These are phyloP conservation scores for Chamaecyparis obtusa DNA, from an alignment of 75 land plant species.

Conservation along the genomic window DNA sequence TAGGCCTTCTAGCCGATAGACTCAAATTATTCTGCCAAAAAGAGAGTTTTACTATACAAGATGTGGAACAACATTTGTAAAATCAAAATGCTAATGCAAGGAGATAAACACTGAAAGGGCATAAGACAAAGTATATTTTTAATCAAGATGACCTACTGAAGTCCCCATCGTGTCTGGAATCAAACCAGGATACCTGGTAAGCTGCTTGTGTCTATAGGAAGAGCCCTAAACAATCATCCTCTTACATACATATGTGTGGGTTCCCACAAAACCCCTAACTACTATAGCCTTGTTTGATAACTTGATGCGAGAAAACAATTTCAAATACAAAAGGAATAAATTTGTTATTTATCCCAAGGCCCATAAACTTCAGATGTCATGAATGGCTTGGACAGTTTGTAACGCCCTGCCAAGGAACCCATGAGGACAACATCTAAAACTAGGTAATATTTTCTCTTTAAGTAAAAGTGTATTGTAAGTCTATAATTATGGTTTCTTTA, in stretches of 20 bases:
- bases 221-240: background rate
- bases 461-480: too few species aligned
- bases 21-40: background rate
- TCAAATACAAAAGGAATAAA: background rate
- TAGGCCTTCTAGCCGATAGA: background rate
- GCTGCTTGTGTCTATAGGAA: background rate
- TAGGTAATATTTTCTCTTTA: too few species aligned
- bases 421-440: too few species aligned
- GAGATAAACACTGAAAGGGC: background rate
- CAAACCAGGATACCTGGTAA: background rate
- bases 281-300: background rate
- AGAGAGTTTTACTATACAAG: background rate
- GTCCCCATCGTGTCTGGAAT: background rate
- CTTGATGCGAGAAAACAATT: background rate
- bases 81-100: conserved; percentile 1
- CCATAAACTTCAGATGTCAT: background rate
- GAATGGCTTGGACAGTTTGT: background rate
- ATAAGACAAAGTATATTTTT: background rate
- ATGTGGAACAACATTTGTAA: conserved; percentile 1
- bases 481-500: too few species aligned
- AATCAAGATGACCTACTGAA: background rate
- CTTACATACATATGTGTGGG: background rate
- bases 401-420: too few species aligned
- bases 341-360: background rate
- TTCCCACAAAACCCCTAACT: background rate